Base-by-base conservation (phyloP, 768 basidiomycete genomes). In the Termitomyces heimii region DNA sequence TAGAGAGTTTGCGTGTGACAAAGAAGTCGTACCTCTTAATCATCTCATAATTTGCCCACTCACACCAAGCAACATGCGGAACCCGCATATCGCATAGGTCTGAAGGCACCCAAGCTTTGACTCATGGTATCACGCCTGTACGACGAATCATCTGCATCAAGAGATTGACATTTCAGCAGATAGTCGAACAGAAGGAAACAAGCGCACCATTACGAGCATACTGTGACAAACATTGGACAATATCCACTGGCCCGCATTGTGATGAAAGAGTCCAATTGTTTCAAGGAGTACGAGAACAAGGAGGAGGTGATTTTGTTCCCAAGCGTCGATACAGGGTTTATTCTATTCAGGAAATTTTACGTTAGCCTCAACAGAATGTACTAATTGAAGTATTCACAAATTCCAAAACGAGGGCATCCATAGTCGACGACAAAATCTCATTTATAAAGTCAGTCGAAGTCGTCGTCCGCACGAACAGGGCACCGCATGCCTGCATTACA, bases 401-500 rank as follows among this genome's bases (percentile, higher is more conserved):
- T 70, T 84, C 84, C 50, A 73, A 71, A 62, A 79, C 71, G 60
- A 83, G 73, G 59, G 75, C 70, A 62, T 82, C 82, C 55, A 77
- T 75, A 53, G 72, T 73, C 37, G 65, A 73, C 22, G 66, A 71
- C 61, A 81, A 68, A 24, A 73, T 76, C 48, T 70, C 73, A 42
- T 71, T 73, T 61, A 82, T 81, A 68, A 81, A 85, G 42, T 70
- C 70, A 54, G 70, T 62, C 3, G 82, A 81, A 32, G 67, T 71
- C n/a, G 70, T 70, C 13, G 76, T 82, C 65, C 76, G 80, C 47
- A 77, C 78, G 66, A 80, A 83, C 53, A 82, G 71, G 24, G 80
- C 88, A 57, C 82, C 87, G 67, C 79, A 85, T 26, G 79, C 82
- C 67, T 80, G 79, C 82, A 82, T 83, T 26, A 78, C 76, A 20